Percentiles rank a stretch among this genome's conserved stretches.
Evolutionary conservation across 306 rosid genomes (phyloP).

Genomic region (Corylus heterophylla): DNA sequence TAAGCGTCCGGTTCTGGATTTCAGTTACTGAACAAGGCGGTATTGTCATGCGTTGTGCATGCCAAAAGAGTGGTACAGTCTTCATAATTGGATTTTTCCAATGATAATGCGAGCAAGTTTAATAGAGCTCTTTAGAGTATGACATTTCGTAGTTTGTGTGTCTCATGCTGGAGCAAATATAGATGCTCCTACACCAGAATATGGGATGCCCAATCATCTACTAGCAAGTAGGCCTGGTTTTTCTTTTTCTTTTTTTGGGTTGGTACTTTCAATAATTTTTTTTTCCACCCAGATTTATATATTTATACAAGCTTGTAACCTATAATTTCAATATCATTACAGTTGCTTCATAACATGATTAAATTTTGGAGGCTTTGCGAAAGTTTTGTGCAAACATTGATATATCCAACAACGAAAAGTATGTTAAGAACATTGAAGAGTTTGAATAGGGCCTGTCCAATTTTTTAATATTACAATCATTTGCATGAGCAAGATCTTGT

Average conservation of each 20-base stretch:
- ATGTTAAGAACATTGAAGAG: not conserved
- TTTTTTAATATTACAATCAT: not conserved
- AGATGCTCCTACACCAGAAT: not conserved
- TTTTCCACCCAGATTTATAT: not conserved
- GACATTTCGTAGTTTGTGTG: not conserved
- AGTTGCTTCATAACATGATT: not conserved
- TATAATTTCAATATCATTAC: not conserved
- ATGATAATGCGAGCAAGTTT: not conserved
- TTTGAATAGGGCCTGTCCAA: no score
- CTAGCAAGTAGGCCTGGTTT: not conserved
- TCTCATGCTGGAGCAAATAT: constrained; percentile 7
- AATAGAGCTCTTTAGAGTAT: not conserved
- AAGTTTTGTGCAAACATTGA: not conserved
- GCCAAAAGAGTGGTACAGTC: no score
- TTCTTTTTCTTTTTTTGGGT: not conserved
- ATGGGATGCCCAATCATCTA: not conserved
- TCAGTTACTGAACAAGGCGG: not conserved
- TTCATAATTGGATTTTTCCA: not conserved
- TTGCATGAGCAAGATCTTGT: not conserved
- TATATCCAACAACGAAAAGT: not conserved
- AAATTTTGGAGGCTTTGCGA: not conserved
- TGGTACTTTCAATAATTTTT: not conserved
- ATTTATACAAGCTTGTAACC: not conserved
- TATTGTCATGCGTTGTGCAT: not conserved
- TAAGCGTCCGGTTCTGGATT: not conserved